Evolutionary conservation across 2,329 filamentous ascomycete genomes (phyloP).

Genomic region (Cryphonectria carpinicola): DNA sequence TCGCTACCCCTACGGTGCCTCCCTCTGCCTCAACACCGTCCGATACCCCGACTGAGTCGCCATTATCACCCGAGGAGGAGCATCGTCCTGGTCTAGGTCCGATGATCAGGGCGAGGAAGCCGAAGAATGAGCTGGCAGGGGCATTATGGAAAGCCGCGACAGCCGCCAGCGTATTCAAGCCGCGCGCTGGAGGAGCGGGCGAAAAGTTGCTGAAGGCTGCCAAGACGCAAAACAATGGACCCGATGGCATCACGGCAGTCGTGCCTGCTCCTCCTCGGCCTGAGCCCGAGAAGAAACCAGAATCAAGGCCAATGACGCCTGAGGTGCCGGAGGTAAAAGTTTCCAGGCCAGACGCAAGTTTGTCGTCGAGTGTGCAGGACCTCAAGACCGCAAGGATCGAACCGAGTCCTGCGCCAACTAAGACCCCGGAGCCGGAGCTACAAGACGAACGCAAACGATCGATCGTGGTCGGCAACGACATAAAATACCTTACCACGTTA

Average conservation of each 20-base stretch:
- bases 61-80: conserved; percentile 43
- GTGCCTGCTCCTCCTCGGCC: conserved; percentile 74
- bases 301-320: conserved; percentile 36
- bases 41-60: conserved; percentile 35
- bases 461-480: conserved; percentile 72
- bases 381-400: conserved; percentile 10
- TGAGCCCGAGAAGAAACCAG: conserved; percentile 42
- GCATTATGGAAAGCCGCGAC: conserved; percentile 80
- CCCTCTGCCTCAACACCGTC: conserved; percentile 30
- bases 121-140: conserved; percentile 73
- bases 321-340: conserved; percentile 61
- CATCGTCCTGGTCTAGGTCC: conserved; percentile 78
- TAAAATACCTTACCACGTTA: conserved; percentile 76
- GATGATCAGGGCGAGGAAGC: conserved; percentile 84
- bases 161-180: conserved; percentile 77
- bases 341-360: conserved; percentile 46
- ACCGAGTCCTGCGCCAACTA: conserved; percentile 40
- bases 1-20: conserved; percentile 19
- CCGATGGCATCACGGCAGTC: conserved; percentile 88
- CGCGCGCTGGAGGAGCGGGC: conserved; percentile 82
- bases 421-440: conserved; percentile 33
- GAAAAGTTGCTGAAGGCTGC: conserved; percentile 64
- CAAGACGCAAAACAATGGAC: conserved; percentile 66
- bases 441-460: conserved; percentile 62
- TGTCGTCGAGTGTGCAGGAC: conserved; percentile 16